Evolutionary conservation across 352 stramenopile species (phyloP).

Genomic region (Pythium oligandrum): DNA sequence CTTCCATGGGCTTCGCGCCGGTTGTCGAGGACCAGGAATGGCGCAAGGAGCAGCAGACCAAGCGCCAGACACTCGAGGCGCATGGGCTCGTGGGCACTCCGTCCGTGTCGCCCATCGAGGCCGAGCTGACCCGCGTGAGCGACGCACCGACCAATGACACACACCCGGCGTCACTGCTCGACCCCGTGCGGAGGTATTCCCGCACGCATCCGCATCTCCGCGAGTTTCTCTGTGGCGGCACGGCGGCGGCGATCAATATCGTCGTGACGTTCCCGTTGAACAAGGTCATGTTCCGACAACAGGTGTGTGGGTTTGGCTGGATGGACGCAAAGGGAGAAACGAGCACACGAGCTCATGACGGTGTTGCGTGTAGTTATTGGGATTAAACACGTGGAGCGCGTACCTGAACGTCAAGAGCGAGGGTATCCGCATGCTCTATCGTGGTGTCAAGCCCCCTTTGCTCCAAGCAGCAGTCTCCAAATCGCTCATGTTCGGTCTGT

Average conservation of each 20-base stretch:
- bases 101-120: not conserved
- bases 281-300: conserved; percentile 90
- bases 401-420: conserved; percentile 63
- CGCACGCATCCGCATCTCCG: conserved; percentile 55
- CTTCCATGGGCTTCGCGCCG: conserved; percentile 13
- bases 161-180: conserved; percentile 1
- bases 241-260: conserved; percentile 84
- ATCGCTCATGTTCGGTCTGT: conserved; percentile 88
- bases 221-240: conserved; percentile 79
- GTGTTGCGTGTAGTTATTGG: conserved; percentile 50
- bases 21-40: conserved; percentile 15
- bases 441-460: conserved; percentile 79
- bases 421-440: conserved; percentile 66
- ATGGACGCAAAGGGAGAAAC: not conserved
- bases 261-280: conserved; percentile 84
- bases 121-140: not conserved
- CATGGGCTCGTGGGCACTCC: not conserved
- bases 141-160: not conserved
- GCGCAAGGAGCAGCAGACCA: conserved; percentile 6
- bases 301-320: conserved; percentile 26
- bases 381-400: conserved; percentile 62
- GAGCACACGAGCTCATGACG: conserved; percentile 3
- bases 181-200: conserved; percentile 35
- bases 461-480: conserved; percentile 84
- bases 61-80: not conserved